phyloP scores from a whole-genome alignment of 2,329 filamentous ascomycete genomes.

The Colletotrichum cuscutae region DNA sequence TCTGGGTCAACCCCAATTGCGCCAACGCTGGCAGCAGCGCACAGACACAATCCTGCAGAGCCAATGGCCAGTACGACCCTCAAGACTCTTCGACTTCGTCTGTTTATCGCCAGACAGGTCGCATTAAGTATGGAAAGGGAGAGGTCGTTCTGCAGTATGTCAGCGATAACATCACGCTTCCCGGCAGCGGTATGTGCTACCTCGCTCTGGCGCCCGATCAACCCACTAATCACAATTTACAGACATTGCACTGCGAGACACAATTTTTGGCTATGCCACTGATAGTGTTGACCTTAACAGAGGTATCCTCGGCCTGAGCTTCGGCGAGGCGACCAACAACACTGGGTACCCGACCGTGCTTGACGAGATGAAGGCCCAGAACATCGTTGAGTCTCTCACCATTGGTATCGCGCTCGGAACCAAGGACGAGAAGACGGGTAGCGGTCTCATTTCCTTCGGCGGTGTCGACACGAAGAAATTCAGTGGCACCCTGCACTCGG shows the following conservation, averaged over 20 bases:
- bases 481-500: constrained; percentile 45
- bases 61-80: constrained; percentile 53
- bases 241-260: constrained; percentile 39
- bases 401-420: constrained; percentile 47
- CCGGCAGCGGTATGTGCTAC: constrained; percentile 38
- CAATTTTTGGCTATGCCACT: constrained; percentile 45
- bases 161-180: constrained; percentile 42
- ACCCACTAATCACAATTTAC: background rate
- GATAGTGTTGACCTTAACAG: constrained; percentile 42
- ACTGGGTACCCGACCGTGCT: constrained; percentile 43
- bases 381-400: constrained; percentile 41
- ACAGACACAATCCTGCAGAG: constrained; percentile 49
- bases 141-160: constrained; percentile 42
- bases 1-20: constrained; percentile 66
- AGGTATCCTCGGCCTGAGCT: constrained; percentile 46
- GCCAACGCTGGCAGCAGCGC: constrained; percentile 45
- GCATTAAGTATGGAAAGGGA: constrained; percentile 44
- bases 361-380: constrained; percentile 42
- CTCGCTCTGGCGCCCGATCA: no score
- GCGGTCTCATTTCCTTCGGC: constrained; percentile 52
- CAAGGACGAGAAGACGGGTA: constrained; percentile 38
- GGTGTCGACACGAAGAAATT: constrained; percentile 59
- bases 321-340: constrained; percentile 41
- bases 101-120: constrained; percentile 30
- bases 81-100: constrained; percentile 38